A percentile compares a stretch with the other conserved stretches of the same genome.
These are phyloP conservation scores for Melastoma candidum DNA, from an alignment of 441 rosid genomes.

Conservation along the genomic window DNA sequence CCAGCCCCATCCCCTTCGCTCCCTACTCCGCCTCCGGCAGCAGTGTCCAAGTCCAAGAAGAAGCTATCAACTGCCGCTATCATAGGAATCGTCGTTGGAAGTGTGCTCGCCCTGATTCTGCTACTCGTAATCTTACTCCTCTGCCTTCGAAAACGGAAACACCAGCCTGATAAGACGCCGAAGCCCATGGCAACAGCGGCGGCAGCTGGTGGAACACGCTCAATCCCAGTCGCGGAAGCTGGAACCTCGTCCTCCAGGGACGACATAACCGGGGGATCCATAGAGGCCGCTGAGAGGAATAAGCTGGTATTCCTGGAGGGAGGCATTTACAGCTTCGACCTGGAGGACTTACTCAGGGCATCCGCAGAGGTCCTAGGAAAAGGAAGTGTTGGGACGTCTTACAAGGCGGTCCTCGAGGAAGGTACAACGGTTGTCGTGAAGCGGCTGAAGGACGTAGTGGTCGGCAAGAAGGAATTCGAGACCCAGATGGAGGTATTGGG, in stretches of 20 bases:
- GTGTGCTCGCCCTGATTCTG: constrained; percentile 27
- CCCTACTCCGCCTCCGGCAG: constrained; percentile 9
- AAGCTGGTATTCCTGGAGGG: constrained; percentile 80
- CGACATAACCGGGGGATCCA: constrained; percentile 60
- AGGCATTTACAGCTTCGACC: constrained; percentile 68
- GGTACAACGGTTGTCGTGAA: constrained; percentile 91
- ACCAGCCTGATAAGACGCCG: constrained; percentile 21
- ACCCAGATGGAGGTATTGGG: constrained; percentile 67
- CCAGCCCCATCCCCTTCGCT: constrained; percentile 60
- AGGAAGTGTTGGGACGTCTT: constrained; percentile 90
- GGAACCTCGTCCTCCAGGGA: constrained; percentile 90
- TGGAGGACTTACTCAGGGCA: constrained; percentile 85
- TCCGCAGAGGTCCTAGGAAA: constrained; percentile 95
- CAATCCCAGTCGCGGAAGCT: constrained; percentile 27
- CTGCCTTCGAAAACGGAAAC: constrained; percentile 34
- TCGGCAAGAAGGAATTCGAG: constrained; percentile 65
- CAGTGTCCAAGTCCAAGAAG: constrained; percentile 22
- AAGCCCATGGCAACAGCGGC: constrained; percentile 19
- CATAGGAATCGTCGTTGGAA: constrained; percentile 52
- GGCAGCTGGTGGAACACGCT: constrained; percentile 4
- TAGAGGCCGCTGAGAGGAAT: constrained; percentile 62
- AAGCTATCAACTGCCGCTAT: constrained; percentile 64
- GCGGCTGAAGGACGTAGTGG: constrained; percentile 70
- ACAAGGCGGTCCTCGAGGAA: constrained; percentile 89
- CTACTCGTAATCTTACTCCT: constrained; percentile 39